Base-by-base conservation (phyloP, 2,329 filamentous ascomycete genomes). In the Pseudogymnoascus sp. region DNA sequence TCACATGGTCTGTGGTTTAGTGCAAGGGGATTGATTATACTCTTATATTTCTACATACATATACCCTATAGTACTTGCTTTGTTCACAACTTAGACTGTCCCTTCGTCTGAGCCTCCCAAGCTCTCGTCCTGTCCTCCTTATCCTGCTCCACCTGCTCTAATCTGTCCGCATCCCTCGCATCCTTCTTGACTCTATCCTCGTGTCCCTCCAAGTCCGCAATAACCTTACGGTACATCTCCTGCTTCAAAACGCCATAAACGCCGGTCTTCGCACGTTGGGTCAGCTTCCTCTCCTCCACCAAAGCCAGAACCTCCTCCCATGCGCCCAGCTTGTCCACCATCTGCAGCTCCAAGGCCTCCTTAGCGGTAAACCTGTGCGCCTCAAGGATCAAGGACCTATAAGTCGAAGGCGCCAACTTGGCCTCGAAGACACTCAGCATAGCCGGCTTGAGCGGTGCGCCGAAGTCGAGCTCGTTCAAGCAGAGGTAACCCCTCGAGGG, bases 391-490 rank as follows among this genome's bases (percentile, higher is more conserved):
- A 93, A 75, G 41, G 77, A 76, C 35, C 88, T 80, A 70, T 86
- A 88, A 0, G 79, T 78, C 2, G 70, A 62, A 1, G 78, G 72
- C 7, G 79, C 72, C 2, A 87, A 72, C 74, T 93, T 94, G 67
- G 86, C 76, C 12, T 88, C 80, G 76, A 94, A 93, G 65, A 94
- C 82, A 57, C 79, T 78, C 60, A 81, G 82, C 88, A 95, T 91
- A 62, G 88, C 79, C 2, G 89, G 80, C 65, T 85, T 82, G 35
- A 94, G 80, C n/a, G 87, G 83, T 1, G 87, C 86, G 59, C 90
- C 89, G 64, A 94, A 88, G 66, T 91, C 85, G 12, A 94, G 78
- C 57, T 94, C 90, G 73, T 93, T 93, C 66, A 94, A 76, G 74
- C 90, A 93, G 38, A 89, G 73, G 74, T 84, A 92, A n/a, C 90